Conservation (phyloP, 2,329 filamentous ascomycete species). For the Talaromyces sp. region DNA sequence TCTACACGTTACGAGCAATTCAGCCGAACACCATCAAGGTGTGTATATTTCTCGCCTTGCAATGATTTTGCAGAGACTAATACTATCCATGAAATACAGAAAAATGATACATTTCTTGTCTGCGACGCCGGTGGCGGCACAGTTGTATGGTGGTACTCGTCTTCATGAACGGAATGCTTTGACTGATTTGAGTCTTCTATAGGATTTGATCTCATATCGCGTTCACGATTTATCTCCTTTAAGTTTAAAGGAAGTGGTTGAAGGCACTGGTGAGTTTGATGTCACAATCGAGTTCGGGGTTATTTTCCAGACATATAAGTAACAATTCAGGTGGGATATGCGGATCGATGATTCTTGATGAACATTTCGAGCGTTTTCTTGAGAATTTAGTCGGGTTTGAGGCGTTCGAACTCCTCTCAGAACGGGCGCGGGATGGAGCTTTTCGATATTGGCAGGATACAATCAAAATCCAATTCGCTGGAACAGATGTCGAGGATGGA, state of each 20-base stretch:
- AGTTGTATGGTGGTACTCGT: slow-evolving; percentile 21
- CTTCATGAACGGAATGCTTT: no score
- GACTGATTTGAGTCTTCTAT: background rate
- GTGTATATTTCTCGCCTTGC: background rate
- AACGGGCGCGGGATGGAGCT: slow-evolving; percentile 25
- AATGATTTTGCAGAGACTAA: background rate
- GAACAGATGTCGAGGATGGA: slow-evolving; percentile 22
- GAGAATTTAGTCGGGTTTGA: slow-evolving; percentile 25
- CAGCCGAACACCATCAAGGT: slow-evolving; percentile 27
- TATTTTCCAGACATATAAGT: background rate
- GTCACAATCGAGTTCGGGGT: background rate
- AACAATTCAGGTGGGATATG: slow-evolving; percentile 26
- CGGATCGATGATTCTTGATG: slow-evolving; percentile 32
- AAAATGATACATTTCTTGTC: slow-evolving; percentile 31
- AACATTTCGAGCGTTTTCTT: slow-evolving; percentile 27
- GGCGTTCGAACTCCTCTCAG: slow-evolving; percentile 27
- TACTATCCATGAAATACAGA: slow-evolving; percentile 14
- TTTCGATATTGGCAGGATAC: slow-evolving; percentile 30
- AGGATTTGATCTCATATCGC: slow-evolving; percentile 34
- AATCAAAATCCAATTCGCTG: slow-evolving; percentile 27
- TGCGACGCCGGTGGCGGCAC: slow-evolving; percentile 41
- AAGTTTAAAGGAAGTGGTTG: slow-evolving; percentile 26
- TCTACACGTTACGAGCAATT: slow-evolving; percentile 29
- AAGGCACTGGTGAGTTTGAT: slow-evolving; percentile 25
- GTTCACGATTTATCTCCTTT: slow-evolving; percentile 25